Evolutionary conservation across 345 rosid species (phyloP).

Genomic region (Carallia brachiata): DNA sequence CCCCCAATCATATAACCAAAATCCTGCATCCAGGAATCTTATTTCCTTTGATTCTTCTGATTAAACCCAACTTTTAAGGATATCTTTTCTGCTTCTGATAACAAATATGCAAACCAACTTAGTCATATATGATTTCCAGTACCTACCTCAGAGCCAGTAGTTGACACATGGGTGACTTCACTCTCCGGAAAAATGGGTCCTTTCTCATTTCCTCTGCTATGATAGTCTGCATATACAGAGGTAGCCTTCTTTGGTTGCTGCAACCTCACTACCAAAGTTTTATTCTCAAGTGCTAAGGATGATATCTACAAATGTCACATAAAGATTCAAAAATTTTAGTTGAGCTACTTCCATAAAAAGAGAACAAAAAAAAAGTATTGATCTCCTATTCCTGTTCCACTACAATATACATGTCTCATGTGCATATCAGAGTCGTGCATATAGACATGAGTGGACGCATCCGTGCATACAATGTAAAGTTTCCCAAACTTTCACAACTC

Average conservation of each 20-base stretch:
- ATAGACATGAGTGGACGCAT: too few relatives aligned
- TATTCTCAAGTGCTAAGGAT: slow-evolving; percentile 58
- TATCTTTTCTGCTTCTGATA: neutral
- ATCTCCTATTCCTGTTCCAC: neutral
- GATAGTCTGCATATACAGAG: slow-evolving; percentile 15
- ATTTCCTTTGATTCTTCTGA: too few relatives aligned
- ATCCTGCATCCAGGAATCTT: too few relatives aligned
- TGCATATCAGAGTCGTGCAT: too few relatives aligned
- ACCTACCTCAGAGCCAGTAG: slow-evolving; percentile 39
- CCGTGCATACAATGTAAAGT: too few relatives aligned
- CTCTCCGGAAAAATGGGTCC: slow-evolving; percentile 18
- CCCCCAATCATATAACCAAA: too few relatives aligned
- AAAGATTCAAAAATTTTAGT: neutral
- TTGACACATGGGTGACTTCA: slow-evolving; percentile 20
- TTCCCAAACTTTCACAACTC: too few relatives aligned
- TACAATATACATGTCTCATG: too few relatives aligned
- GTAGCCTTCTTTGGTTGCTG: slow-evolving; percentile 41
- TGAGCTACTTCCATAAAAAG: neutral
- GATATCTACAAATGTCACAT: slow-evolving; percentile 46
- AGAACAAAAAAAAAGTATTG: neutral
- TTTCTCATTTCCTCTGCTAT: slow-evolving; percentile 17
- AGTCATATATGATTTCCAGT: neutral
- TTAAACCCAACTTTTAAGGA: too few relatives aligned
- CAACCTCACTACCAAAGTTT: slow-evolving; percentile 52
- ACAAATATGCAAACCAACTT: slow-evolving; percentile 10